Conservation (phyloP, 495 filamentous ascomycete species). For the Talaromyces stipitatus region DNA sequence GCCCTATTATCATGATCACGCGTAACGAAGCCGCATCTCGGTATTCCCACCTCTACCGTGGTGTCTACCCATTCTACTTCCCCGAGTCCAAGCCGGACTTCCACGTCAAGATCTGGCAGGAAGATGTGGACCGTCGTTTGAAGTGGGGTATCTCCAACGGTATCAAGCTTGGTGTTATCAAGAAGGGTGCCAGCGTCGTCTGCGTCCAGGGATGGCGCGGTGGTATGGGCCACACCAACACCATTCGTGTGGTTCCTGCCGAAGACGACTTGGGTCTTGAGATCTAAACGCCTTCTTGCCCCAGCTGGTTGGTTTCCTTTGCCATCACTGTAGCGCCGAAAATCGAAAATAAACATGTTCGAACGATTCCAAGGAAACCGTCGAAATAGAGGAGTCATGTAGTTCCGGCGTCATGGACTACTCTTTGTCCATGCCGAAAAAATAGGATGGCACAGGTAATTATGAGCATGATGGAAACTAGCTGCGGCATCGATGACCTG, state of each 20-base stretch:
- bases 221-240: slow-evolving; percentile 97
- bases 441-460: background rate
- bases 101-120: slow-evolving; percentile 82
- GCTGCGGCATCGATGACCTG: background rate
- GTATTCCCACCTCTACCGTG: slow-evolving; percentile 93
- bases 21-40: slow-evolving; percentile 74
- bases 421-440: background rate
- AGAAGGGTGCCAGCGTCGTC: slow-evolving; percentile 75
- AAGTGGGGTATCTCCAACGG: slow-evolving; percentile 89
- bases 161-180: slow-evolving; percentile 74
- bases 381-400: background rate
- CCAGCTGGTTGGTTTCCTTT: background rate
- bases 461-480: background rate
- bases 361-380: background rate
- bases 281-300: slow-evolving; percentile 22
- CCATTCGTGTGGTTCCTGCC: slow-evolving; percentile 64
- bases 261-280: slow-evolving; percentile 53
- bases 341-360: background rate
- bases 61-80: slow-evolving; percentile 96
- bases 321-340: background rate
- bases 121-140: slow-evolving; percentile 93
- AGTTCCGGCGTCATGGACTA: background rate
- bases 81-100: slow-evolving; percentile 91
- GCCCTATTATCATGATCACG: slow-evolving; percentile 98
- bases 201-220: slow-evolving; percentile 98